Evolutionary conservation across 2,329 filamentous ascomycete species (phyloP).

Genomic region (Neopestalotiopsis clavispora): DNA sequence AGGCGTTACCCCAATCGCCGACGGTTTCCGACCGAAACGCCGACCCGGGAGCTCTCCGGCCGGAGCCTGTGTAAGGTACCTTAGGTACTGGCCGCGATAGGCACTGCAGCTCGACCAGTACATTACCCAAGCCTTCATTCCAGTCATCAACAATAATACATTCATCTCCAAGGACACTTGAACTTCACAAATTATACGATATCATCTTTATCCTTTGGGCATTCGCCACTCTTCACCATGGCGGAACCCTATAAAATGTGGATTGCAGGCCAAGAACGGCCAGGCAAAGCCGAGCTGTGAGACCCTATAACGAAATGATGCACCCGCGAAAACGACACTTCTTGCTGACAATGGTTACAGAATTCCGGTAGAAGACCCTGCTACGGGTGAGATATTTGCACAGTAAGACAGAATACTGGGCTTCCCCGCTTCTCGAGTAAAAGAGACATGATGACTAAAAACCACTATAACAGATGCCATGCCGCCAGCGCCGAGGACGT

Average conservation of each 20-base stretch:
- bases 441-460: not conserved
- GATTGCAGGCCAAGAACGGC: constrained; percentile 45
- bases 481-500: constrained; percentile 51
- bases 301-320: not conserved
- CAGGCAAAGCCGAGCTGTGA: constrained; percentile 51
- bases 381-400: constrained; percentile 57
- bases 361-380: constrained; percentile 57
- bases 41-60: constrained; percentile 8
- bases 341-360: constrained; percentile 35
- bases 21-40: constrained; percentile 12
- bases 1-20: constrained; percentile 6
- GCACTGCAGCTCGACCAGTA: not conserved
- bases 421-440: not conserved
- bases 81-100: not conserved
- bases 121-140: too few species aligned
- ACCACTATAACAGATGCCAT: constrained; percentile 44
- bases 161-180: not conserved
- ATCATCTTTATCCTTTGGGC: not conserved
- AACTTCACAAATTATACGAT: not conserved
- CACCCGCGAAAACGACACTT: not conserved
- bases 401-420: constrained; percentile 36
- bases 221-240: constrained; percentile 18
- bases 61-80: not conserved
- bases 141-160: too few species aligned
- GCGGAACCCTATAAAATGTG: constrained; percentile 37